Percentiles rank a stretch among this genome's conserved stretches.
These are phyloP conservation scores for Quambalaria eucalypti DNA, from an alignment of 1,284 basidiomycete genomes.

Conservation along the genomic window DNA sequence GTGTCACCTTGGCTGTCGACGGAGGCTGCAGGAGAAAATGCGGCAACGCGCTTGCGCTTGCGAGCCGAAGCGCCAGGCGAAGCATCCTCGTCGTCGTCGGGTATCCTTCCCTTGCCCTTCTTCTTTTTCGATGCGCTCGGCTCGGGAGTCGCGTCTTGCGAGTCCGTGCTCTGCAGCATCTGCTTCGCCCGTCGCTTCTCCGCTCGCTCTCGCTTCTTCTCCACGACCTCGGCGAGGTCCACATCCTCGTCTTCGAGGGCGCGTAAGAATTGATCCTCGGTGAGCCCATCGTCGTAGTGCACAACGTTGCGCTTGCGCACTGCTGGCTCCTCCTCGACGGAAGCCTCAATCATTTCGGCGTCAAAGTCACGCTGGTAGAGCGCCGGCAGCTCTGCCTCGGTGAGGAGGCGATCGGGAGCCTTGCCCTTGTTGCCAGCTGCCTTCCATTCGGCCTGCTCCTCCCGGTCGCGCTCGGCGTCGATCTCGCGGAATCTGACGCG, in stretches of 20 bases:
- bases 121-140: conserved; percentile 14
- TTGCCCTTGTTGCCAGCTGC: conserved; percentile 57
- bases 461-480: conserved; percentile 71
- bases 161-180: conserved; percentile 13
- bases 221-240: conserved; percentile 55
- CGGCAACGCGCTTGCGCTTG: conserved; percentile 32
- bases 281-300: conserved; percentile 86
- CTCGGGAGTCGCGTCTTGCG: conserved; percentile 18
- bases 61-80: conserved; percentile 11
- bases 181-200: conserved; percentile 39
- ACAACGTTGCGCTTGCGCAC: conserved; percentile 77
- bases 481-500: conserved; percentile 68
- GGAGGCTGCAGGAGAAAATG: conserved; percentile 11
- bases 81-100: conserved; percentile 6
- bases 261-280: conserved; percentile 70
- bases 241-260: conserved; percentile 75
- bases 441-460: conserved; percentile 64
- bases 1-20: conserved; percentile 11
- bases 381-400: conserved; percentile 80
- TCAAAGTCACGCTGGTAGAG: conserved; percentile 70
- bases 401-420: conserved; percentile 69
- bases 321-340: conserved; percentile 56
- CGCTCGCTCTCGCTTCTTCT: conserved; percentile 44
- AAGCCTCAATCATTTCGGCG: conserved; percentile 47
- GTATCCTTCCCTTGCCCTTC: conserved; percentile 15